phyloP scores from a whole-genome alignment of 805 yeast species.

The Ogataea glucozyma region DNA sequence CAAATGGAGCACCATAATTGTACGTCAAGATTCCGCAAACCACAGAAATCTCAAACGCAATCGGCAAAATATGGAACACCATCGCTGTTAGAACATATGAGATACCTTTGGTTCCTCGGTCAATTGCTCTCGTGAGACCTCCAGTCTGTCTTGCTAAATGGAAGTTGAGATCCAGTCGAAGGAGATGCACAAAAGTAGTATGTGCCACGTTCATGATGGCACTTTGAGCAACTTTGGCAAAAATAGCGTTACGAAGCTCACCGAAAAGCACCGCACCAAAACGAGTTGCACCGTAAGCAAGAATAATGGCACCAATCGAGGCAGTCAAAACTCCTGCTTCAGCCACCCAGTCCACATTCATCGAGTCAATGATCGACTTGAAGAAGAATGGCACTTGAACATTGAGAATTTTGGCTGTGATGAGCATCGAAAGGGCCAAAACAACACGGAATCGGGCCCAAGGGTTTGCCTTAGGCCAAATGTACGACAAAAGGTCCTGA shows the following conservation, averaged over 20 bases:
- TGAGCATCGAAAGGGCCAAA: constrained; percentile 68
- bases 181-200: constrained; percentile 80
- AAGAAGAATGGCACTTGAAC: constrained; percentile 97
- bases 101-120: constrained; percentile 96
- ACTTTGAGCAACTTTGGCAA: constrained; percentile 92
- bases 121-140: constrained; percentile 93
- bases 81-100: constrained; percentile 89
- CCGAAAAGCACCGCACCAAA: constrained; percentile 95
- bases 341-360: constrained; percentile 85
- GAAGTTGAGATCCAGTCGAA: constrained; percentile 84
- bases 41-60: constrained; percentile 85
- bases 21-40: constrained; percentile 94
- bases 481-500: constrained; percentile 61
- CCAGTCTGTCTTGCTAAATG: constrained; percentile 94
- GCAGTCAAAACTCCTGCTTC: constrained; percentile 64
- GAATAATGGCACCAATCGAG: constrained; percentile 62
- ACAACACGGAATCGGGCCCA: constrained; percentile 73
- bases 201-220: constrained; percentile 90
- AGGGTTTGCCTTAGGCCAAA: constrained; percentile 78
- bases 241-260: constrained; percentile 90
- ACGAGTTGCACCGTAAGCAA: constrained; percentile 92
- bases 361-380: constrained; percentile 82
- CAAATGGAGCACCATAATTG: constrained; percentile 86
- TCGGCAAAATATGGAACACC: constrained; percentile 97
- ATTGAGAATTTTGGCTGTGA: constrained; percentile 81